Evolutionary conservation across 208 protist species (phyloP), one percentile per base, ranked within the genome.

Genomic region (Acanthamoeba castellanii): DNA sequence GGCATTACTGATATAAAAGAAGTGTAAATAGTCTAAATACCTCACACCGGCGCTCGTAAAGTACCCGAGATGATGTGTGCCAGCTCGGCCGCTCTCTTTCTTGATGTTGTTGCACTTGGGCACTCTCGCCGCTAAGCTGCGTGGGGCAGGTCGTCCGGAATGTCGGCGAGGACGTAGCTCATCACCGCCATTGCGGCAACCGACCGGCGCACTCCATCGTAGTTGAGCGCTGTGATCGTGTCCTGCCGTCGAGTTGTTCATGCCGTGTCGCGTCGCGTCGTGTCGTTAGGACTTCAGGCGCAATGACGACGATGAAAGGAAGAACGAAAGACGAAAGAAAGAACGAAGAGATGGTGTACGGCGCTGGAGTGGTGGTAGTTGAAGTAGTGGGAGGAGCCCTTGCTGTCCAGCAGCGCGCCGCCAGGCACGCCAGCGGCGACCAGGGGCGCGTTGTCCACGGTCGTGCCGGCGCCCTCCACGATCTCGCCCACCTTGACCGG

Each of bases 161-260:
- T 87, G 78, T 87, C 78, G 47, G 78, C 78, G 4, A 42, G 3
- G 11, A 87, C 78, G 52, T 87, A 87, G 50, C 32, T 42, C 42
- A 87, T 30, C 5, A 87, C 52, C 13, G 78, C 78, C 14, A 64
- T 52, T 1, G 78, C 78, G 1, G 78, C 78, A 2, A 87, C 78
- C 78, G 78, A 87, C 27, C 45, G 37, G 27, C 78, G 78, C 20
- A 87, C 78, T 11, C 78, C 78, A 20, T 87, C 78, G 50, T 87
- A 87, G 50, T 87, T 61, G 25, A 87, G 78, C 14, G 30, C 78
- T 20, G 78, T 87, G 20, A 87, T 87, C 13, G 78, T 87, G 32
- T 87, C 78, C 78, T 87, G 78, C 47, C 7, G 50, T 18, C 14
- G 50, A 55, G 50, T 9, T 47, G 7, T 18, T 8, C 34, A 25